Evolutionary conservation across 1,284 basidiomycete genomes (phyloP).

Genomic region (Microstroma glucosiphilum): DNA sequence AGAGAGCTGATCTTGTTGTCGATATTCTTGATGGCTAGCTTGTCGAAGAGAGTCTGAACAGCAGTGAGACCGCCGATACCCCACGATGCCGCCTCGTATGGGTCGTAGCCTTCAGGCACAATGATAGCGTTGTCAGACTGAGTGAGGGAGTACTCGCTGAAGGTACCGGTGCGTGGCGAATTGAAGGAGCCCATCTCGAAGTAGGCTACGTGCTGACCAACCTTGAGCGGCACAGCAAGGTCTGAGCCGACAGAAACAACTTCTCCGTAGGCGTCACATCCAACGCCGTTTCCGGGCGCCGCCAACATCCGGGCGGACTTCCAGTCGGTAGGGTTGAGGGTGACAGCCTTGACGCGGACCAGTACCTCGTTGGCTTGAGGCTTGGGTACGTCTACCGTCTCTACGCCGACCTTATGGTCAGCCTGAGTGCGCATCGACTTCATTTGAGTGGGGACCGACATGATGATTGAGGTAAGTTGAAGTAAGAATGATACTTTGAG

Average conservation of each 20-base stretch:
- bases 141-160: slow-evolving; percentile 50
- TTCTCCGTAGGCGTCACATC: slow-evolving; percentile 60
- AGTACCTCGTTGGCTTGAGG: slow-evolving; percentile 34
- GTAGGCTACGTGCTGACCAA: slow-evolving; percentile 60
- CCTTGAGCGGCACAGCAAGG: slow-evolving; percentile 49
- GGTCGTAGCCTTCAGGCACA: slow-evolving; percentile 31
- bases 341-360: slow-evolving; percentile 29
- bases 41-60: slow-evolving; percentile 31
- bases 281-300: slow-evolving; percentile 54
- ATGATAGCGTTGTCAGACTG: slow-evolving; percentile 27
- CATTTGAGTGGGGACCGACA: slow-evolving; percentile 20
- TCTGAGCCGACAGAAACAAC: slow-evolving; percentile 56
- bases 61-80: slow-evolving; percentile 44
- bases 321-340: slow-evolving; percentile 48
- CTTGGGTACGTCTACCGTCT: slow-evolving; percentile 24
- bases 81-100: slow-evolving; percentile 24
- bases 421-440: slow-evolving; percentile 32
- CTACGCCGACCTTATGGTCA: slow-evolving; percentile 27
- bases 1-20: slow-evolving; percentile 21
- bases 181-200: slow-evolving; percentile 49
- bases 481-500: too few relatives aligned
- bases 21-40: slow-evolving; percentile 21
- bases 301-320: slow-evolving; percentile 50
- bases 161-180: slow-evolving; percentile 51
- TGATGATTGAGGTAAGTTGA: too few relatives aligned